Evolutionary conservation across 352 stramenopile genomes (phyloP).

Genomic region (Saprolegnia diclina): DNA sequence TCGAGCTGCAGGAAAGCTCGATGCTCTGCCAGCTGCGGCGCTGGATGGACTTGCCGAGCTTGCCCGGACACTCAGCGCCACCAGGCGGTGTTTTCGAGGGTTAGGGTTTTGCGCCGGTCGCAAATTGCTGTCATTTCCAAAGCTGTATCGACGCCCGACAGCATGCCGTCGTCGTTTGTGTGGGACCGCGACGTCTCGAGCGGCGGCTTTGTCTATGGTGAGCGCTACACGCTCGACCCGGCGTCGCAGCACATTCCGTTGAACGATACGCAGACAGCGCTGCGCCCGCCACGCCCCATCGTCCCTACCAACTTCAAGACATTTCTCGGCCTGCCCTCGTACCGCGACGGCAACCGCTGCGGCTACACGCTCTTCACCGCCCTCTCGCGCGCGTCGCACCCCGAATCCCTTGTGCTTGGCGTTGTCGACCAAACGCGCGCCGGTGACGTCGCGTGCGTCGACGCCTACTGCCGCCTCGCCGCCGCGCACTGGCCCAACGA

Average conservation of each 20-base stretch:
- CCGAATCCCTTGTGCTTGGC: slow-evolving; percentile 1
- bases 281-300: background rate
- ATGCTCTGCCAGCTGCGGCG: too few relatives aligned
- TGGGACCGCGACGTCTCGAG: background rate
- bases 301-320: background rate
- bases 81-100: too few relatives aligned
- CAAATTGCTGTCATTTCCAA: too few relatives aligned
- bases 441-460: slow-evolving; percentile 23
- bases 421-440: slow-evolving; percentile 26
- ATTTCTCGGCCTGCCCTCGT: background rate
- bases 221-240: slow-evolving; percentile 11
- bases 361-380: slow-evolving; percentile 28
- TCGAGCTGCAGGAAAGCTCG: too few relatives aligned
- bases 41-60: too few relatives aligned
- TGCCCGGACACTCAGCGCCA: too few relatives aligned
- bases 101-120: too few relatives aligned
- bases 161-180: background rate
- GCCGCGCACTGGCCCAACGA: slow-evolving; percentile 7
- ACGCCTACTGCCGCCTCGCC: slow-evolving; percentile 27
- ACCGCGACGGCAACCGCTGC: slow-evolving; percentile 19
- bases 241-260: slow-evolving; percentile 11
- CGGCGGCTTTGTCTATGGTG: background rate
- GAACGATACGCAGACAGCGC: background rate
- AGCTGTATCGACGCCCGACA: too few relatives aligned
- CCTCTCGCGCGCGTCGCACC: slow-evolving; percentile 22